Conservation (phyloP, 768 basidiomycete genomes). For the Mycena albidolilacea region DNA sequence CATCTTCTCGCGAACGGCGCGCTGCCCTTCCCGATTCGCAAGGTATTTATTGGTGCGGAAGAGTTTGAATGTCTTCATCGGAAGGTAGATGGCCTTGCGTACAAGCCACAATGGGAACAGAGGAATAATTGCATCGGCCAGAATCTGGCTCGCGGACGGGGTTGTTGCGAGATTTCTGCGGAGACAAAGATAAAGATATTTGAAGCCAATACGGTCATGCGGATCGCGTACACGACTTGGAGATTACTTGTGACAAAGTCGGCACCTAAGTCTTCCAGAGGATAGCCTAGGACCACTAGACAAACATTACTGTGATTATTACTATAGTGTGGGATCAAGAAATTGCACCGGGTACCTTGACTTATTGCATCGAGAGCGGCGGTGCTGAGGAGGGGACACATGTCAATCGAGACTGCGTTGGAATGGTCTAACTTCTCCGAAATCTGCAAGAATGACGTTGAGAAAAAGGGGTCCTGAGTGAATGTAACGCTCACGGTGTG, state of each 20-base stretch:
- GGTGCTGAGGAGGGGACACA: background rate
- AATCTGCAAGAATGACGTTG: background rate
- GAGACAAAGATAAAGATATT: background rate
- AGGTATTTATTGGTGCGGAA: background rate
- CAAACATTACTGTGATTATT: background rate
- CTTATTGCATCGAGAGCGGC: conserved; percentile 6
- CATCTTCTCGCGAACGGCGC: background rate
- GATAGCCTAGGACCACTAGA: background rate
- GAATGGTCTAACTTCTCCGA: background rate
- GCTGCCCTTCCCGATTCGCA: background rate
- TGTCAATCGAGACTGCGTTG: background rate
- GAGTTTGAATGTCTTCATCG: background rate
- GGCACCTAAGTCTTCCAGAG: background rate
- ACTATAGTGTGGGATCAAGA: background rate
- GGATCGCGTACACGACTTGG: background rate
- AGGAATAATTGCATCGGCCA: background rate
- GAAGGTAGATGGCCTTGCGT: background rate
- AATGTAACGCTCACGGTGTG: background rate
- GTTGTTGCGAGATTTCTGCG: background rate
- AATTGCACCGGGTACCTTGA: background rate
- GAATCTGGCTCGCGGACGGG: background rate
- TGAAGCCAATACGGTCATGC: too few relatives aligned
- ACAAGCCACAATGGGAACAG: background rate
- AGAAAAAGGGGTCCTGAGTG: too few relatives aligned
- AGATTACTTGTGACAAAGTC: background rate